Conservation (phyloP, 1,284 basidiomycete species). For the Hymenochaete sp. region DNA sequence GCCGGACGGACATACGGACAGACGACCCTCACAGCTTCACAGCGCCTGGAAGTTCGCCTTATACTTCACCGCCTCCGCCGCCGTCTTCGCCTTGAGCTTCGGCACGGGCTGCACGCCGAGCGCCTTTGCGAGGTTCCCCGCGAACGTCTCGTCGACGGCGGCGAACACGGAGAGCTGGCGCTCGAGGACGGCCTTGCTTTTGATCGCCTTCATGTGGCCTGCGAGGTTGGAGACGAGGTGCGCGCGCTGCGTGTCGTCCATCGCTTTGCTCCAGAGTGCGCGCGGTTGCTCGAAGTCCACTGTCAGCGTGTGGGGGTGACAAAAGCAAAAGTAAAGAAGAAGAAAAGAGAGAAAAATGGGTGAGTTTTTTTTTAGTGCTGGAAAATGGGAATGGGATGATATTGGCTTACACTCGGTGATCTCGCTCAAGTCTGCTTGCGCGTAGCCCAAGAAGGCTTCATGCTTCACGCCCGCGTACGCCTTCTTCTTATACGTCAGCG, state of each 20-base stretch:
- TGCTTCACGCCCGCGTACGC: conserved; percentile 43
- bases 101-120: conserved; percentile 47
- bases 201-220: conserved; percentile 62
- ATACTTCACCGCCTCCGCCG: conserved; percentile 49
- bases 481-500: conserved; percentile 45
- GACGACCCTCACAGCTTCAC: too few species aligned
- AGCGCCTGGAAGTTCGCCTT: conserved; percentile 22
- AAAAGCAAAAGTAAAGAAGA: not conserved
- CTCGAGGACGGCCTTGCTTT: conserved; percentile 55
- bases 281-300: conserved; percentile 91
- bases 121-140: conserved; percentile 65
- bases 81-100: conserved; percentile 59
- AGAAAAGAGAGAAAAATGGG: too few species aligned
- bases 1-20: too few species aligned
- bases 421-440: conserved; percentile 66
- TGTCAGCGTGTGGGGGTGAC: conserved; percentile 26
- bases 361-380: conserved; percentile 1
- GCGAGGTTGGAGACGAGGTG: conserved; percentile 74
- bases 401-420: conserved; percentile 61
- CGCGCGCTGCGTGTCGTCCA: conserved; percentile 57
- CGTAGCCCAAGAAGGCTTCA: conserved; percentile 68
- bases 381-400: not conserved
- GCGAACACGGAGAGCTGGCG: conserved; percentile 75
- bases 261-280: conserved; percentile 70
- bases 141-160: conserved; percentile 63